Percentiles rank a stretch among this genome's conserved stretches.
phyloP scores from a whole-genome alignment of 345 rosid genomes.

The Arabidopsis suecica region DNA sequence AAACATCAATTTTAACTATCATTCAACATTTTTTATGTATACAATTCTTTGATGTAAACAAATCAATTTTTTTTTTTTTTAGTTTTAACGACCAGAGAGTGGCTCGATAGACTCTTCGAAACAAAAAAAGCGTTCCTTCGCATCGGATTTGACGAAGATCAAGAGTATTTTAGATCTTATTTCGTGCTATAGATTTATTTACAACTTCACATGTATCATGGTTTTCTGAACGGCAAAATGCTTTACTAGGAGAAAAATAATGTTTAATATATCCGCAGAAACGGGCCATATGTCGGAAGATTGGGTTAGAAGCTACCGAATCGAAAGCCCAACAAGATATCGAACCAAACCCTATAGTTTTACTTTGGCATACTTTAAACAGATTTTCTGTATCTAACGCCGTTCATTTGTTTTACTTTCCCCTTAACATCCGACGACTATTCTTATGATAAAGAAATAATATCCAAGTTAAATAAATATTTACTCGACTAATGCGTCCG shows the following conservation, averaged over 20 bases:
- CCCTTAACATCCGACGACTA: slow-evolving; percentile 27
- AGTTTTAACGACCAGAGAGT: slow-evolving; percentile 28
- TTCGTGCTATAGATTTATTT: slow-evolving; percentile 33
- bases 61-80: background rate
- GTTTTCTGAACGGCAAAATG: slow-evolving; percentile 6
- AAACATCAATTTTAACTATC: slow-evolving; percentile 5
- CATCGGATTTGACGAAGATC: slow-evolving; percentile 34
- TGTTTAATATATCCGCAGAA: slow-evolving; percentile 5
- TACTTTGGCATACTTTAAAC: slow-evolving; percentile 1
- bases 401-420: background rate
- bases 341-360: slow-evolving; percentile 5
- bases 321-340: slow-evolving; percentile 29
- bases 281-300: slow-evolving; percentile 24
- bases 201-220: slow-evolving; percentile 8
- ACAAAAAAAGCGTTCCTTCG: slow-evolving; percentile 21
- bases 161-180: slow-evolving; percentile 37
- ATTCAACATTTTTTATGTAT: background rate
- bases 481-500: slow-evolving; percentile 37
- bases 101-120: slow-evolving; percentile 33
- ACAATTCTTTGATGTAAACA: slow-evolving; percentile 5
- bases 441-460: background rate
- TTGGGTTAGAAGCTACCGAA: slow-evolving; percentile 11
- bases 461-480: slow-evolving; percentile 16
- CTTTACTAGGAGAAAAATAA: background rate
- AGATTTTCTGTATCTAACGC: slow-evolving; percentile 24